A percentile compares a stretch with the other conserved stretches of the same genome.
These are phyloP conservation scores for Penicillium longicatenatum DNA, from an alignment of 495 filamentous ascomycete genomes.

Conservation along the genomic window DNA sequence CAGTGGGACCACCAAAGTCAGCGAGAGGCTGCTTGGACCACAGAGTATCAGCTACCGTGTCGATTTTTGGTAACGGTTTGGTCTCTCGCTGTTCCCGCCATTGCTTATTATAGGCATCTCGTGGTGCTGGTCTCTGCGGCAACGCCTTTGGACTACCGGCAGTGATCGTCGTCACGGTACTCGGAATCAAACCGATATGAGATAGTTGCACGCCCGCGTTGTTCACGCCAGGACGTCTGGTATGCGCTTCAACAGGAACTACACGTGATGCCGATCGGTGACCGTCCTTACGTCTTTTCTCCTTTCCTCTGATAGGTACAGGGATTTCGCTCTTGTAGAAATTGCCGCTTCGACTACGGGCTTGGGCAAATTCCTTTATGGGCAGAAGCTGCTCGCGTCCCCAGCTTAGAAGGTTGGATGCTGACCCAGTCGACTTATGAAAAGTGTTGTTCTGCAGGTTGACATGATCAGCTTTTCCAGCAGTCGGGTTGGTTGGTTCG, in stretches of 20 bases:
- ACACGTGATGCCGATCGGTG: constrained; percentile 30
- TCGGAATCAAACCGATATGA: constrained; percentile 26
- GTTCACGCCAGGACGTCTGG: constrained; percentile 6
- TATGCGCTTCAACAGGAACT: constrained; percentile 16
- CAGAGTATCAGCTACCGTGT: constrained; percentile 49
- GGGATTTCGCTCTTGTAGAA: constrained; percentile 29
- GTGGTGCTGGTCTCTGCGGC: constrained; percentile 15
- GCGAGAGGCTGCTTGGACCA: background rate
- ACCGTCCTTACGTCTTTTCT: constrained; percentile 9
- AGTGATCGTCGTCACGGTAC: constrained; percentile 44
- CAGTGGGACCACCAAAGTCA: background rate
- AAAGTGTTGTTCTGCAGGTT: constrained; percentile 26
- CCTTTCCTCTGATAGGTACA: constrained; percentile 1
- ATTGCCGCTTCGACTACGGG: constrained; percentile 29
- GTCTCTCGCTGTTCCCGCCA: background rate
- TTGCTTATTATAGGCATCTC: constrained; percentile 15
- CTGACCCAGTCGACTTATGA: constrained; percentile 23
- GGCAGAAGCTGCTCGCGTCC: constrained; percentile 36
- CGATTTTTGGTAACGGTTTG: constrained; percentile 17
- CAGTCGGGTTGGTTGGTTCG: constrained; percentile 43
- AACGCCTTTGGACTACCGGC: constrained; percentile 25
- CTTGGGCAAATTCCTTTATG: constrained; percentile 30
- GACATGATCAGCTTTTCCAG: constrained; percentile 29
- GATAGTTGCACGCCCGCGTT: constrained; percentile 15
- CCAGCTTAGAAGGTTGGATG: constrained; percentile 33